Conservation (phyloP, 768 basidiomycete genomes). For the Rhodotorula toruloides region DNA sequence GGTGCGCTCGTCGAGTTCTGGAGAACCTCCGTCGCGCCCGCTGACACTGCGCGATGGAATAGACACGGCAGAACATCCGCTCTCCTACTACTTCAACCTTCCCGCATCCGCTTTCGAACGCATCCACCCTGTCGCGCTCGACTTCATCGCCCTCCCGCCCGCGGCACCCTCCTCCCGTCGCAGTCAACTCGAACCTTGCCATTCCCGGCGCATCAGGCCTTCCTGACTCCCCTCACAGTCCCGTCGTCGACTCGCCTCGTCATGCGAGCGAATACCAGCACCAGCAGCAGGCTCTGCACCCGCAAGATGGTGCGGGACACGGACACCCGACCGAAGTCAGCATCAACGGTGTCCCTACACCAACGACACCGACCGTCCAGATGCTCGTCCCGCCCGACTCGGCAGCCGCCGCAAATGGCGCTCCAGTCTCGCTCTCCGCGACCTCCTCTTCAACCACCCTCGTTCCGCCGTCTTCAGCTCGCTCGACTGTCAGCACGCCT, state of each 20-base stretch:
- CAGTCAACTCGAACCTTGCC: constrained; percentile 1
- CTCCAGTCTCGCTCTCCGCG: not conserved
- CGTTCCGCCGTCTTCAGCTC: not conserved
- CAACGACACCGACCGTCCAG: constrained; percentile 34
- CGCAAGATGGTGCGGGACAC: not conserved
- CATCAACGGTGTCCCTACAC: constrained; percentile 33
- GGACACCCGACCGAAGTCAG: constrained; percentile 17
- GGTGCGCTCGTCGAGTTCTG: constrained; percentile 3
- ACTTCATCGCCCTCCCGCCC: constrained; percentile 14
- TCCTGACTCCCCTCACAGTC: constrained; percentile 26
- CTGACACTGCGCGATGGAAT: no score
- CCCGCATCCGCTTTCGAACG: constrained; percentile 35
- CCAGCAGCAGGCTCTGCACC: constrained; percentile 11
- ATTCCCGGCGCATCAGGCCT: not conserved
- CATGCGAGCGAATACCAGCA: constrained; percentile 8
- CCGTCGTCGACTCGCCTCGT: constrained; percentile 22
- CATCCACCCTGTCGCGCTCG: constrained; percentile 26
- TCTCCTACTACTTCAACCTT: constrained; percentile 36
- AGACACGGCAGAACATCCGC: constrained; percentile 20
- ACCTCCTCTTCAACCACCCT: no score
- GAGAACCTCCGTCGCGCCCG: no score
- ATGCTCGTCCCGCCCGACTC: constrained; percentile 20
- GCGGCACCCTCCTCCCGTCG: constrained; percentile 2
- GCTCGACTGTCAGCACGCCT: no score
- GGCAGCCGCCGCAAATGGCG: not conserved